These are phyloP conservation scores for Sungouiozyma intestinalis DNA, from an alignment of 805 yeast genomes.

Conservation along the genomic window DNA sequence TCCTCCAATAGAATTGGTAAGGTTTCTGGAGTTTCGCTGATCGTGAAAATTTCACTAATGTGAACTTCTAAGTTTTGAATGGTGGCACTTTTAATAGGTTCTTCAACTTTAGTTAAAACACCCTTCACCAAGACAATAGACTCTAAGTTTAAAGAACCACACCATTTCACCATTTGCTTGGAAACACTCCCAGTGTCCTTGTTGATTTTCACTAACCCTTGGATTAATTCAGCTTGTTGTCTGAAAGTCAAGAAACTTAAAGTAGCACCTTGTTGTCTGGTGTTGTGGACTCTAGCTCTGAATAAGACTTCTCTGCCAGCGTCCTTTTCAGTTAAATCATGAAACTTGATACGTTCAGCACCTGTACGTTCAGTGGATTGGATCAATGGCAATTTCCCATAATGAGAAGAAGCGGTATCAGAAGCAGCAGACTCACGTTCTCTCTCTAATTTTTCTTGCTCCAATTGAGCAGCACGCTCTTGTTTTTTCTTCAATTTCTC, in stretches of 20 bases:
- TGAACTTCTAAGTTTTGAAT: slow-evolving; percentile 83
- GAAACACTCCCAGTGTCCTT: slow-evolving; percentile 60
- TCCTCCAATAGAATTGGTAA: slow-evolving; percentile 94
- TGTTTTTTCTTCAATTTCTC: slow-evolving; percentile 91
- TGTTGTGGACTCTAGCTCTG: slow-evolving; percentile 89
- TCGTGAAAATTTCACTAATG: slow-evolving; percentile 59
- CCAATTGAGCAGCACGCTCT: slow-evolving; percentile 81
- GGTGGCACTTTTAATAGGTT: slow-evolving; percentile 81
- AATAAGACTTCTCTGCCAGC: slow-evolving; percentile 73
- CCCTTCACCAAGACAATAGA: slow-evolving; percentile 90
- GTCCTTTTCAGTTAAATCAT: slow-evolving; percentile 33
- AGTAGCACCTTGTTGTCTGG: slow-evolving; percentile 93
- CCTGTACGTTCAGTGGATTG: slow-evolving; percentile 69
- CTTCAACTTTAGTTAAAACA: slow-evolving; percentile 70
- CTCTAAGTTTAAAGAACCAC: slow-evolving; percentile 74
- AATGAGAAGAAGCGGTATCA: slow-evolving; percentile 79
- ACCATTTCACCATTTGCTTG: slow-evolving; percentile 96
- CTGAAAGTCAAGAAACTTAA: slow-evolving; percentile 85
- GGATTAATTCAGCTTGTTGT: slow-evolving; percentile 77
- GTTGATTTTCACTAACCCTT: slow-evolving; percentile 73
- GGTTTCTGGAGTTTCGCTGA: slow-evolving; percentile 83
- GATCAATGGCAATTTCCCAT: slow-evolving; percentile 82
- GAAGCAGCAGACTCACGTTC: slow-evolving; percentile 58
- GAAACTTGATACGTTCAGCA: slow-evolving; percentile 48
- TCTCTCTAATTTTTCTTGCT: slow-evolving; percentile 75